Conservation (phyloP, 345 rosid genomes). For the Ricinus communis region DNA sequence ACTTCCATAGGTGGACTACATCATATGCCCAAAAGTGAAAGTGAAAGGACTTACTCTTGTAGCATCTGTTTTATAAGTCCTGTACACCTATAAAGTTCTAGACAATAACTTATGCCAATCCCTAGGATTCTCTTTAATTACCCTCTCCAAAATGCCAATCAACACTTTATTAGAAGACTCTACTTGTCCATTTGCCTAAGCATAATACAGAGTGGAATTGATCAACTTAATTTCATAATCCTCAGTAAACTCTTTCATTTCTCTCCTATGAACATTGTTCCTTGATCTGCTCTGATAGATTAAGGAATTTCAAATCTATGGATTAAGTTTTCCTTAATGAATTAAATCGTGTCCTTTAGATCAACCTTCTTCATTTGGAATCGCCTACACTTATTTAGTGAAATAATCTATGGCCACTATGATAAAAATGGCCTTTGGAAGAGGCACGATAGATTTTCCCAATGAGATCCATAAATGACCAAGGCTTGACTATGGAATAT, state of each 20-base stretch:
- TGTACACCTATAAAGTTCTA: neutral
- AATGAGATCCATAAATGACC: no score
- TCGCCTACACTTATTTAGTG: neutral
- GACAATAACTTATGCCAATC: neutral
- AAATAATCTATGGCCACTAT: neutral
- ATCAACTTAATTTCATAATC: neutral
- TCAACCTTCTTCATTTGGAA: neutral
- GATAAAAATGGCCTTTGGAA: no score
- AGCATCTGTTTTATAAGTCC: neutral
- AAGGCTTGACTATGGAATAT: neutral
- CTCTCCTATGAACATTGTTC: neutral
- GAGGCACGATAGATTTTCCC: no score
- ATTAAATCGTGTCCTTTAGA: neutral
- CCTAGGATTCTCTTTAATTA: neutral
- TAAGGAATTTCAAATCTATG: neutral
- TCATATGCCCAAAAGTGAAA: constrained; percentile 10
- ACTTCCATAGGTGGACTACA: neutral
- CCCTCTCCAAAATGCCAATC: neutral
- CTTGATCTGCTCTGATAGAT: neutral
- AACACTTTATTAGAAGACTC: neutral
- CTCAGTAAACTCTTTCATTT: neutral
- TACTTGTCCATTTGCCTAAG: neutral
- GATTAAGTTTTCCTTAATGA: neutral
- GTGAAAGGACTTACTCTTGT: neutral
- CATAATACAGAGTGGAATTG: neutral